Evolutionary conservation across 1,284 basidiomycete genomes (phyloP).

Genomic region (Ceratobasidium papillatum): DNA sequence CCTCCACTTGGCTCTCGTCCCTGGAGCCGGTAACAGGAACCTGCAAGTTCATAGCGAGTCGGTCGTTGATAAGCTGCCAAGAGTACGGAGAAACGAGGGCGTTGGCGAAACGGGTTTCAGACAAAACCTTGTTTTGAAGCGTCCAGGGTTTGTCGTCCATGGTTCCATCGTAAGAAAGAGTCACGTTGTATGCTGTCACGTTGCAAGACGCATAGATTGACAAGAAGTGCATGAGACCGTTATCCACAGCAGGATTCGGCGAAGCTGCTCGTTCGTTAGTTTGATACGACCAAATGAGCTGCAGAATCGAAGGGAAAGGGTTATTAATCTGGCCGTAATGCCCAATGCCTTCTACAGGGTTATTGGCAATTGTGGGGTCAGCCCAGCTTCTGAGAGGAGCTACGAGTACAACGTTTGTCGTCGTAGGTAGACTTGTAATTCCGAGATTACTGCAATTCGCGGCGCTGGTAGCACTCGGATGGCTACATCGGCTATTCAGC

Average conservation of each 20-base stretch:
- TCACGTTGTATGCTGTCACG: neutral
- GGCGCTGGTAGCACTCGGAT: neutral
- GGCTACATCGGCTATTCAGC: neutral
- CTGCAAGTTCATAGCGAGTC: neutral
- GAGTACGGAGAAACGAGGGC: neutral
- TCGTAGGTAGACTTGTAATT: neutral
- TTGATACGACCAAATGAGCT: neutral
- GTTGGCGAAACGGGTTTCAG: neutral
- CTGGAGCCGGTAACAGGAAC: neutral
- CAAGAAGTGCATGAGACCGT: neutral
- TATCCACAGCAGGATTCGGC: neutral
- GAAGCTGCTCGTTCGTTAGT: too few relatives aligned
- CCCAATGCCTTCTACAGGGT: neutral
- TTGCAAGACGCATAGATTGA: neutral
- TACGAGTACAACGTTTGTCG: neutral
- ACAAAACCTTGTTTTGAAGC: neutral
- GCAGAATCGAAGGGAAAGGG: neutral
- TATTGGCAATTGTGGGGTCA: neutral
- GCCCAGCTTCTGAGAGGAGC: neutral
- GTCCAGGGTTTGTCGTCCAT: neutral
- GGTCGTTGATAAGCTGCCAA: conserved; percentile 3
- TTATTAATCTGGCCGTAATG: neutral
- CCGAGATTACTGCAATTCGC: neutral
- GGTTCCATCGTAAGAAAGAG: neutral
- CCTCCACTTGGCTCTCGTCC: neutral